Base-by-base conservation (phyloP, 495 filamentous ascomycete species). In the Penicillium turbatum region DNA sequence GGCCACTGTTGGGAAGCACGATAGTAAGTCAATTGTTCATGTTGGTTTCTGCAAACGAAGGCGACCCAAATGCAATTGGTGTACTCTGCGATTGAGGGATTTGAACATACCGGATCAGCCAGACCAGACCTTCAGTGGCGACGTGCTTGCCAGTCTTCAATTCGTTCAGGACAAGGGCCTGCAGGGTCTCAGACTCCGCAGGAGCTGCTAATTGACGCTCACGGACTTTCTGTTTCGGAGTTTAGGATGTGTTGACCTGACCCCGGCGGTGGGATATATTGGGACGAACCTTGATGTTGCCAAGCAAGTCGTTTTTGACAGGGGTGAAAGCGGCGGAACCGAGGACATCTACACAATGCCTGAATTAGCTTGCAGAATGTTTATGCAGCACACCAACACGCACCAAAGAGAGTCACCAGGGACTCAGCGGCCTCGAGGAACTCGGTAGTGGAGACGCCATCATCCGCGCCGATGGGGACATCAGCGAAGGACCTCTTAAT, bases 351-450 rank as follows among this genome's bases (percentile, higher is more conserved):
- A n/a, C n/a, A n/a, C n/a, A 56, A 37, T 34, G 46, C 26, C 47
- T 8, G 57, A 16, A 56, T 58, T 41, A 58, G 54, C 35, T 42
- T 42, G 21, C 24, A 24, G 21, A 46, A 21, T 17, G 0, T 15
- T 2, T 16, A 53, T 54, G 59, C 35, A 57, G 41, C 16, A 16
- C 6, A 47, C 47, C 29, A 53, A 35, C 8, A 59, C 78, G 16
- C 72, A 97, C 91, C 90, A 65, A 98, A 97, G 32, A 98, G 80
- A 38, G 83, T 83, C 41, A 87, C 87, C 59, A 97, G 72, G 24
- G 86, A 82, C 76, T 96, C 90, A 40, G 89, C 82, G 47, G 95
- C 95, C 35, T 95, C 89, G 55, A 97, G 85, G 74, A 97, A 98
- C 67, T 95, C 87, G 60, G 77, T 79, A 26, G 95, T 97, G 8